Conservation (phyloP, 2,329 filamentous ascomycete genomes). For the Trichoderma guizhouense region DNA sequence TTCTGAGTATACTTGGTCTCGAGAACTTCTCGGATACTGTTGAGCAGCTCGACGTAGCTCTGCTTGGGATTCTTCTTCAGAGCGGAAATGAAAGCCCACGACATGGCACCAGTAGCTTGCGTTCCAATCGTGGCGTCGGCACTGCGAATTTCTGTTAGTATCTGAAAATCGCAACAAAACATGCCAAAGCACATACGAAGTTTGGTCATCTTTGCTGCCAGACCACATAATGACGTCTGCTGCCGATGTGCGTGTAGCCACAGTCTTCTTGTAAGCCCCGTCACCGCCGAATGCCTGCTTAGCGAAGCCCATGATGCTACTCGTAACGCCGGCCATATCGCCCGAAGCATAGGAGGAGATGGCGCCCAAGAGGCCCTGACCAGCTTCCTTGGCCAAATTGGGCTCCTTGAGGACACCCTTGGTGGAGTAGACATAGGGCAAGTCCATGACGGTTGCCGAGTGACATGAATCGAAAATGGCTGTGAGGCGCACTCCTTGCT, state of each 20-base stretch:
- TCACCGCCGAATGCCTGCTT: constrained; percentile 84
- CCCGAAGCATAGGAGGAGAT: constrained; percentile 78
- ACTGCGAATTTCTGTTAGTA: constrained; percentile 44
- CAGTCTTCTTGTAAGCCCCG: constrained; percentile 72
- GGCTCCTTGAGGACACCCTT: constrained; percentile 78
- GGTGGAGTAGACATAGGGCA: constrained; percentile 78
- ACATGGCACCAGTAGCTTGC: constrained; percentile 96
- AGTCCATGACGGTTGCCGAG: constrained; percentile 71
- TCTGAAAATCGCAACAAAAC: neutral
- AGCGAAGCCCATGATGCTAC: constrained; percentile 75
- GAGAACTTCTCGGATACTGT: constrained; percentile 89
- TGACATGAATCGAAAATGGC: constrained; percentile 82
- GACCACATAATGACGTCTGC: constrained; percentile 99
- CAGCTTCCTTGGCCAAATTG: constrained; percentile 76
- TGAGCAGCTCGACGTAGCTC: constrained; percentile 92
- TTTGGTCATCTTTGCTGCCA: constrained; percentile 93
- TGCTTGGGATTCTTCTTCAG: constrained; percentile 92
- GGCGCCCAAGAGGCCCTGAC: constrained; percentile 66
- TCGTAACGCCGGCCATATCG: constrained; percentile 77
- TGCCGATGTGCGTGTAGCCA: constrained; percentile 85
- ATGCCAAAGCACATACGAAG: constrained; percentile 53
- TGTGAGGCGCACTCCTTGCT: constrained; percentile 78
- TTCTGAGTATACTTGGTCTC: constrained; percentile 87
- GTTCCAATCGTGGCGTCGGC: constrained; percentile 85
- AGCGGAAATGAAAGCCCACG: constrained; percentile 89